These are phyloP conservation scores for Talaromyces sp. DNA, from an alignment of 2,329 filamentous ascomycete species.

Conservation along the genomic window DNA sequence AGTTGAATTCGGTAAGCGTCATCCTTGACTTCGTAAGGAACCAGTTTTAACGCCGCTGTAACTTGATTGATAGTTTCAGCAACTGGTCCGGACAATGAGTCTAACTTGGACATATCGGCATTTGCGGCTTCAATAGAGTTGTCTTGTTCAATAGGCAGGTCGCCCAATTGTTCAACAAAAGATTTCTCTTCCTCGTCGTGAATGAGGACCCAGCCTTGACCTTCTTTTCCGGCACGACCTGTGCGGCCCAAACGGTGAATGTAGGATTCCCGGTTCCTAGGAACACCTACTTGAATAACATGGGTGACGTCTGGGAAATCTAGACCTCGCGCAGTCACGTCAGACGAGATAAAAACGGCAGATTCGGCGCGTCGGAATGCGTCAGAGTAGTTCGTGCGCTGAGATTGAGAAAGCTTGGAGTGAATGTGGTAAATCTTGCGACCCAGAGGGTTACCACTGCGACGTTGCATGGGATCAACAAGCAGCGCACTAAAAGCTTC, in stretches of 20 bases:
- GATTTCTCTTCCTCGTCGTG: slow-evolving; percentile 48
- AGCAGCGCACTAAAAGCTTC: slow-evolving; percentile 55
- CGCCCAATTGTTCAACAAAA: slow-evolving; percentile 51
- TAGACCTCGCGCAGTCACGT: slow-evolving; percentile 79
- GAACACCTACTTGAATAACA: slow-evolving; percentile 68
- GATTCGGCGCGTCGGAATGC: slow-evolving; percentile 63
- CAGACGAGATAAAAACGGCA: slow-evolving; percentile 71
- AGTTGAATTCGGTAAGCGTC: slow-evolving; percentile 31
- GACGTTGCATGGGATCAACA: slow-evolving; percentile 30
- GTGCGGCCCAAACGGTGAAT: slow-evolving; percentile 76
- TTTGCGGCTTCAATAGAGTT: slow-evolving; percentile 42
- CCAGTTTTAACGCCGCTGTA: slow-evolving; percentile 37
- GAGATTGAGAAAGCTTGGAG: slow-evolving; percentile 67
- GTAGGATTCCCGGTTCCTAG: slow-evolving; percentile 65
- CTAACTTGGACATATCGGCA: slow-evolving; percentile 34
- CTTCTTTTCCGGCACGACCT: slow-evolving; percentile 62
- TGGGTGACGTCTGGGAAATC: slow-evolving; percentile 79
- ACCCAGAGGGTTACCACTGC: slow-evolving; percentile 30
- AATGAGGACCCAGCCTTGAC: slow-evolving; percentile 61
- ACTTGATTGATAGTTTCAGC: slow-evolving; percentile 36
- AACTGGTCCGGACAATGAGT: slow-evolving; percentile 19
- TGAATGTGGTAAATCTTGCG: slow-evolving; percentile 64
- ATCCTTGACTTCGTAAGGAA: slow-evolving; percentile 27
- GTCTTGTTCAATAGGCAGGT: slow-evolving; percentile 53
- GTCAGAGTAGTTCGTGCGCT: slow-evolving; percentile 68